These are phyloP conservation scores for Leptographium flavum DNA, from an alignment of 2,329 filamentous ascomycete species.

Conservation along the genomic window DNA sequence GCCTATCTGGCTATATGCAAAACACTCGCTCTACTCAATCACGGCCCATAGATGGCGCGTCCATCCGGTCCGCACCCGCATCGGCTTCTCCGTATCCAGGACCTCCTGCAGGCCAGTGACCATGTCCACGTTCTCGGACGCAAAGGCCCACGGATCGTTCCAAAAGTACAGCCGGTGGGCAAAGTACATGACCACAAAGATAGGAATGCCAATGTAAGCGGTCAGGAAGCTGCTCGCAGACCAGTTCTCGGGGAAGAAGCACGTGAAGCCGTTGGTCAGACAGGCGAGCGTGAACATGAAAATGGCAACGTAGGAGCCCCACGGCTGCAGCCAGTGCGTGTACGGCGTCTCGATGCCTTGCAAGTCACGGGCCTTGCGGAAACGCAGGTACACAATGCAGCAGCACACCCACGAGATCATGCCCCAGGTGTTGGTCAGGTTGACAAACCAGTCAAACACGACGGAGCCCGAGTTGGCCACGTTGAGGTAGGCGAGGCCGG, in stretches of 20 bases:
- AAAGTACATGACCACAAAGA: slow-evolving; percentile 11
- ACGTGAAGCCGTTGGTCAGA: slow-evolving; percentile 16
- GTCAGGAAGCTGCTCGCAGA: slow-evolving; percentile 14
- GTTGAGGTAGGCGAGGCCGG: slow-evolving; percentile 42
- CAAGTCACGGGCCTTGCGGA: slow-evolving; percentile 49
- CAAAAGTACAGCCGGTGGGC: slow-evolving; percentile 26
- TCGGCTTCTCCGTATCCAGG: background rate
- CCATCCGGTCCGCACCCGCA: background rate
- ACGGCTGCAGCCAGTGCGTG: slow-evolving; percentile 55
- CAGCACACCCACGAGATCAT: slow-evolving; percentile 55
- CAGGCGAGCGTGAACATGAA: slow-evolving; percentile 23
- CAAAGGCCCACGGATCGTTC: background rate
- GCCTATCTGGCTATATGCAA: too few species aligned
- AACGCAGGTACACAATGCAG: slow-evolving; percentile 53
- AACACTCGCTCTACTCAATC: slow-evolving; percentile 1
- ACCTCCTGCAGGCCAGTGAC: slow-evolving; percentile 1
- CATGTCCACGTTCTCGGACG: background rate
- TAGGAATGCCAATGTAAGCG: slow-evolving; percentile 23
- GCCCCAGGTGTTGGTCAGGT: slow-evolving; percentile 52
- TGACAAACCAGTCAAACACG: slow-evolving; percentile 16
- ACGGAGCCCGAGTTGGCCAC: slow-evolving; percentile 8
- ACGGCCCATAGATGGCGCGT: background rate
- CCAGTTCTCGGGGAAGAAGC: slow-evolving; percentile 21
- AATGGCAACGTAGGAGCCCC: slow-evolving; percentile 47
- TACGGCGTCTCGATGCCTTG: slow-evolving; percentile 47